phyloP scores from a whole-genome alignment of 2,329 filamentous ascomycete genomes.

The Neopestalotiopsis rosae region DNA sequence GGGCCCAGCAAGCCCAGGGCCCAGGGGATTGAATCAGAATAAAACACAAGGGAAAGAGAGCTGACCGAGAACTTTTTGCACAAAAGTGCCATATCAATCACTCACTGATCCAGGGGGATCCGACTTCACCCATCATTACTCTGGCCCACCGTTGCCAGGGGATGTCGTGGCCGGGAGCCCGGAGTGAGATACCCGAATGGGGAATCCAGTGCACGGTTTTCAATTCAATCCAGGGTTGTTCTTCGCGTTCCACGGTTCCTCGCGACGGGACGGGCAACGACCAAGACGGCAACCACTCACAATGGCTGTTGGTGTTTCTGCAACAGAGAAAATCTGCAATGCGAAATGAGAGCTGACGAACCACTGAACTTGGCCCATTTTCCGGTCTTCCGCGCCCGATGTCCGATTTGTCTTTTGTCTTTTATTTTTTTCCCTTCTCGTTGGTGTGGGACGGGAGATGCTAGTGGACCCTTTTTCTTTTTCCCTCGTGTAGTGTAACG shows the following conservation, averaged over 20 bases:
- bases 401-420: neutral
- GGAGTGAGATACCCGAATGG: neutral
- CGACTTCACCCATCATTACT: neutral
- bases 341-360: neutral
- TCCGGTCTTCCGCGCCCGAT: neutral
- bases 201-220: neutral
- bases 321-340: neutral
- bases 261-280: too few relatives aligned
- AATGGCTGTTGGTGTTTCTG: neutral
- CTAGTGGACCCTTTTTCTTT: neutral
- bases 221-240: neutral
- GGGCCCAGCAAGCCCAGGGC: neutral
- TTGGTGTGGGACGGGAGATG: neutral
- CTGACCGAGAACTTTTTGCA: neutral
- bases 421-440: neutral
- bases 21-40: neutral
- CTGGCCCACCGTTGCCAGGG: conserved; percentile 5
- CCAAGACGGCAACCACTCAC: too few relatives aligned
- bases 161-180: neutral
- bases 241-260: neutral
- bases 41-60: too few relatives aligned
- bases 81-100: neutral
- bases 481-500: neutral
- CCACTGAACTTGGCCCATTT: neutral
- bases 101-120: neutral